Evolutionary conservation across 2,329 filamentous ascomycete genomes (phyloP).

Genomic region (Neospermospora avenae): DNA sequence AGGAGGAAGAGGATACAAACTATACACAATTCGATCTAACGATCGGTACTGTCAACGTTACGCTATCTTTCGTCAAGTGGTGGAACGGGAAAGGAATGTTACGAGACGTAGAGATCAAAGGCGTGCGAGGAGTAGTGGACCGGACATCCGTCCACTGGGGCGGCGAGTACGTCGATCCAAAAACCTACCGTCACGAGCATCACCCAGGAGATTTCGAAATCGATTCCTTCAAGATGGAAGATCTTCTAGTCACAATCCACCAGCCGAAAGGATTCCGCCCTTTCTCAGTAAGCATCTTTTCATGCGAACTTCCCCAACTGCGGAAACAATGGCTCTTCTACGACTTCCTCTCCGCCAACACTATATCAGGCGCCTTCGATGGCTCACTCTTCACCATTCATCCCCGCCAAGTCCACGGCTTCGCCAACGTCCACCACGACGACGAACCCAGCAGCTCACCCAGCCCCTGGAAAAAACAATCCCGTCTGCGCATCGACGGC

Average conservation of each 20-base stretch:
- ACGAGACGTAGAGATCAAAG: slow-evolving; percentile 89
- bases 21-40: slow-evolving; percentile 98
- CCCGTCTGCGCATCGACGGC: slow-evolving; percentile 84
- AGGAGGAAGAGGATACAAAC: slow-evolving; percentile 80
- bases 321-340: slow-evolving; percentile 98
- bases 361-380: slow-evolving; percentile 94
- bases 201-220: slow-evolving; percentile 94
- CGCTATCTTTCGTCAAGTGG: slow-evolving; percentile 96
- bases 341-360: slow-evolving; percentile 91
- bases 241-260: slow-evolving; percentile 85
- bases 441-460: slow-evolving; percentile 58
- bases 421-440: slow-evolving; percentile 60
- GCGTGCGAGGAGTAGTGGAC: slow-evolving; percentile 88
- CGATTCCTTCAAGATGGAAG: slow-evolving; percentile 93
- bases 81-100: slow-evolving; percentile 94
- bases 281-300: slow-evolving; percentile 92
- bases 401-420: slow-evolving; percentile 82
- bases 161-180: slow-evolving; percentile 69
- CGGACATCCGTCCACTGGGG: slow-evolving; percentile 77
- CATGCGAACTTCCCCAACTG: slow-evolving; percentile 87
- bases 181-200: slow-evolving; percentile 84
- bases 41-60: slow-evolving; percentile 93
- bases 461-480: slow-evolving; percentile 92
- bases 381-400: slow-evolving; percentile 97
- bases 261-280: slow-evolving; percentile 90